phyloP scores from a whole-genome alignment of 345 rosid genomes.

The Microcos paniculata region DNA sequence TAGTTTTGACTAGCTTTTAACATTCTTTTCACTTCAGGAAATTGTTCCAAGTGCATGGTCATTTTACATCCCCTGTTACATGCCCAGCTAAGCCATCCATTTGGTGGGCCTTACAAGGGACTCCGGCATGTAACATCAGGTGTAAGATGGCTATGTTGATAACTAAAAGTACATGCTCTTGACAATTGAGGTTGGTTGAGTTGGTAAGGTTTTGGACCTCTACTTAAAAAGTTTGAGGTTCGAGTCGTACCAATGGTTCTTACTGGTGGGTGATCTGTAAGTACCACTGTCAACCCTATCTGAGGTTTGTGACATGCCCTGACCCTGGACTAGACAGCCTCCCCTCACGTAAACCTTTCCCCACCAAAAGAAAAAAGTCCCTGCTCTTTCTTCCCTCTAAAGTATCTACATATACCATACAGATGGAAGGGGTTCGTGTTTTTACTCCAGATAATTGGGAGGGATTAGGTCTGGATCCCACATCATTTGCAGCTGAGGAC shows the following conservation, averaged over 20 bases:
- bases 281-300: no score
- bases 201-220: no score
- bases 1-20: slow-evolving; percentile 1
- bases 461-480: slow-evolving; percentile 61
- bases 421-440: slow-evolving; percentile 98
- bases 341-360: no score
- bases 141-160: not conserved
- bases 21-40: not conserved
- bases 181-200: no score
- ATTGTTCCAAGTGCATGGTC: not conserved
- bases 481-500: slow-evolving; percentile 81
- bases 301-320: no score
- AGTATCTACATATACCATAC: slow-evolving; percentile 15
- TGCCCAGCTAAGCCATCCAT: not conserved
- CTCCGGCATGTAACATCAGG: not conserved
- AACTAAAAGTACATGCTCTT: no score
- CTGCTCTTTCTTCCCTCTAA: not conserved
- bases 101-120: no score
- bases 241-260: no score
- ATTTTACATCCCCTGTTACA: not conserved
- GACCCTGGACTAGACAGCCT: no score
- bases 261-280: no score
- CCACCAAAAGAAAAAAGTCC: no score
- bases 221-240: no score
- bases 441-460: slow-evolving; percentile 81